Evolutionary conservation across 2,329 filamentous ascomycete genomes (phyloP).

Genomic region (Emmonsia crescens): DNA sequence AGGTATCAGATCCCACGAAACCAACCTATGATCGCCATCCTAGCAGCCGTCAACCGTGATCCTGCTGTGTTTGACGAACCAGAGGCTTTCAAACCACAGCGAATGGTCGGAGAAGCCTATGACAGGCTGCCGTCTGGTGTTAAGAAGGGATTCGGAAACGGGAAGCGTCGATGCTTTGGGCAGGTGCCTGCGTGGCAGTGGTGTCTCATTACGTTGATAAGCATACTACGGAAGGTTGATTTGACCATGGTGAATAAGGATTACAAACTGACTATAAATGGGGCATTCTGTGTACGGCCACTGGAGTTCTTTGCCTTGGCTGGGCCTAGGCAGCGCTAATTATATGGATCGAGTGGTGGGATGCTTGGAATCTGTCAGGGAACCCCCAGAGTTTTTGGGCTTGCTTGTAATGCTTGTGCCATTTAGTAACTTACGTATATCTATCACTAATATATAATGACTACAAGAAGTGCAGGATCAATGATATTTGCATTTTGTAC

Average conservation of each 20-base stretch:
- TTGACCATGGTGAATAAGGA: constrained; percentile 50
- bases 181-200: constrained; percentile 66
- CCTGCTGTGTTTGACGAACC: constrained; percentile 55
- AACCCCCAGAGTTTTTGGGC: background rate
- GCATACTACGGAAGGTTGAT: constrained; percentile 60
- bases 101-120: constrained; percentile 61
- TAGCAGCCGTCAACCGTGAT: constrained; percentile 52
- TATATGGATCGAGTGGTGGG: background rate
- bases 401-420: background rate
- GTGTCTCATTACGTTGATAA: constrained; percentile 48
- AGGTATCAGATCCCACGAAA: constrained; percentile 50
- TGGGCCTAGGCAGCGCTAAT: constrained; percentile 23
- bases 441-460: constrained; percentile 2
- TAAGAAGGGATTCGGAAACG: constrained; percentile 66
- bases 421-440: background rate
- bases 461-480: background rate
- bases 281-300: constrained; percentile 44
- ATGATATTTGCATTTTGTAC: background rate
- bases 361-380: background rate
- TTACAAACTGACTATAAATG: constrained; percentile 35
- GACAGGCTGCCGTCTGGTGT: constrained; percentile 50
- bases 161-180: constrained; percentile 60
- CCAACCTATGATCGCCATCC: constrained; percentile 41
- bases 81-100: constrained; percentile 55
- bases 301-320: constrained; percentile 37